Evolutionary conservation across 305 asterid genomes (phyloP).

Genomic region (Petunia hybrid): DNA sequence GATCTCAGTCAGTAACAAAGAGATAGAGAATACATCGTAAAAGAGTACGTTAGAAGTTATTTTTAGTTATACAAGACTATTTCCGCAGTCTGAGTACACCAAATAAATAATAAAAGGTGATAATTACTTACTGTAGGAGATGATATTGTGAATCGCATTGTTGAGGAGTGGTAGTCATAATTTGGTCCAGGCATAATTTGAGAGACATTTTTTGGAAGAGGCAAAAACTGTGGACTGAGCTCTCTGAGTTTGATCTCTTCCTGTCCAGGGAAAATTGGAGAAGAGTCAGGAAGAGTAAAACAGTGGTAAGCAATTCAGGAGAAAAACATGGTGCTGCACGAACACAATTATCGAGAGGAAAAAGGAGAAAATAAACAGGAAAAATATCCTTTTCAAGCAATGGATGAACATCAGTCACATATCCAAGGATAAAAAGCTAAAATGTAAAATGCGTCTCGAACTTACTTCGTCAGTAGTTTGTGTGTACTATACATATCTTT

Average conservation of each 20-base stretch:
- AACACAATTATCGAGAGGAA: neutral
- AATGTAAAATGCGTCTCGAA: constrained; percentile 3
- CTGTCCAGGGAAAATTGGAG: constrained; percentile 48
- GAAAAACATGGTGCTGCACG: neutral
- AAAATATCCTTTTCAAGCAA: constrained; percentile 16
- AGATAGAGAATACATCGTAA: neutral
- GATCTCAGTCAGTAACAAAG: neutral
- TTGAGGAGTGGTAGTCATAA: constrained; percentile 86
- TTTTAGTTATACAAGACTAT: constrained; percentile 24
- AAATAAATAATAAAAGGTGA: constrained; percentile 26
- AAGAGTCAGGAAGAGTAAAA: neutral
- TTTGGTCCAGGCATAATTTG: constrained; percentile 91
- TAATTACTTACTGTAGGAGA: constrained; percentile 81
- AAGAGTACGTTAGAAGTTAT: neutral
- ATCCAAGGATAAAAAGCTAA: constrained; percentile 13
- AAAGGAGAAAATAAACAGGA: neutral
- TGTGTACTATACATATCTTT: neutral
- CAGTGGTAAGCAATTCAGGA: constrained; percentile 19
- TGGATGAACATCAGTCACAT: neutral
- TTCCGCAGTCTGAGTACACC: constrained; percentile 16
- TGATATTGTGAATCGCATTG: constrained; percentile 83
- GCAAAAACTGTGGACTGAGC: constrained; percentile 67
- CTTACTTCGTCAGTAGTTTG: neutral
- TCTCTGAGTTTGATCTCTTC: constrained; percentile 67
- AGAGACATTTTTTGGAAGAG: constrained; percentile 87